These are phyloP conservation scores for Terfezia claveryi DNA, from an alignment of 495 filamentous ascomycete species.

Conservation along the genomic window DNA sequence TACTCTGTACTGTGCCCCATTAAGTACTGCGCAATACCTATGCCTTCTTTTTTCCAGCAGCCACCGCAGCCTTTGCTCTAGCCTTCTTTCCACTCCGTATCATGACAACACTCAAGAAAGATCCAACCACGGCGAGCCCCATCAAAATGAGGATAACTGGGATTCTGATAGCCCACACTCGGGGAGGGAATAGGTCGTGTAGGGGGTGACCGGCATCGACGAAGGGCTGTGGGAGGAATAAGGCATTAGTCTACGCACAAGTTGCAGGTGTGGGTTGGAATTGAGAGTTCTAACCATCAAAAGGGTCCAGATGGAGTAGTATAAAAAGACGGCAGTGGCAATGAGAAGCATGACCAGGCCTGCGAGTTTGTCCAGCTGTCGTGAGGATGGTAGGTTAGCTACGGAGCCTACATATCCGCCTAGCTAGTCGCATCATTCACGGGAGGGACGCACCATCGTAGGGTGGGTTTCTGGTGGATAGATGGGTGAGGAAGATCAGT, in stretches of 20 bases:
- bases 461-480: too few relatives aligned
- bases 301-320: conserved; percentile 96
- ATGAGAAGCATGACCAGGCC: conserved; percentile 94
- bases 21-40: not conserved
- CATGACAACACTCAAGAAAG: conserved; percentile 93
- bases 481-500: too few relatives aligned
- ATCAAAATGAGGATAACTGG: conserved; percentile 88
- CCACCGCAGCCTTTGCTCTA: conserved; percentile 45
- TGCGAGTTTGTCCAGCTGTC: conserved; percentile 79
- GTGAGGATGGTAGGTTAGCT: not conserved
- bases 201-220: conserved; percentile 85
- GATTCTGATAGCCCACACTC: conserved; percentile 96
- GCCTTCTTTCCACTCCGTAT: conserved; percentile 96
- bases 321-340: conserved; percentile 87
- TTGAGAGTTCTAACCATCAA: conserved; percentile 48
- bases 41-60: not conserved
- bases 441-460: too few relatives aligned
- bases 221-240: conserved; percentile 45
- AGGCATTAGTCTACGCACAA: not conserved
- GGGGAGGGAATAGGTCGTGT: conserved; percentile 85
- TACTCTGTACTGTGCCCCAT: too few relatives aligned
- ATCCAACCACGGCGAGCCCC: conserved; percentile 81
- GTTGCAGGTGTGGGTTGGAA: not conserved
- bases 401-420: too few relatives aligned
- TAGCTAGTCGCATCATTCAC: too few relatives aligned